Percentiles rank a stretch among this genome's conserved stretches.
These are phyloP conservation scores for Rhodotorula sp. DNA, from an alignment of 1,284 basidiomycete species.

Conservation along the genomic window DNA sequence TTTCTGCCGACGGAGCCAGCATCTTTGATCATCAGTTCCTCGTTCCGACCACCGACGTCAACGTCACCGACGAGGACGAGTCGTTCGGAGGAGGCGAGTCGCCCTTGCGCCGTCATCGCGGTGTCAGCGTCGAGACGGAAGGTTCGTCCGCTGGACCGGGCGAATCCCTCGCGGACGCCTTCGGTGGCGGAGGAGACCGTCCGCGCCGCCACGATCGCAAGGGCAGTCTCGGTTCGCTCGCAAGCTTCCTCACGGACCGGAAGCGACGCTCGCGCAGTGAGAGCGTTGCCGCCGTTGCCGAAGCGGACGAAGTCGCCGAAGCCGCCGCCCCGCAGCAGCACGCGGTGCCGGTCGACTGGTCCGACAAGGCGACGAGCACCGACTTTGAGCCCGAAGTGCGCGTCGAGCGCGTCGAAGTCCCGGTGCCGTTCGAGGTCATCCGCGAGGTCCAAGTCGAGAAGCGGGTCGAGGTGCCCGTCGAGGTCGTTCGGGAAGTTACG, in stretches of 20 bases:
- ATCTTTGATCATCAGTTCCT: slow-evolving; percentile 40
- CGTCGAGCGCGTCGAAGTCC: slow-evolving; percentile 41
- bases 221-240: slow-evolving; percentile 29
- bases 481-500: slow-evolving; percentile 9
- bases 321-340: neutral
- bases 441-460: slow-evolving; percentile 6
- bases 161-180: slow-evolving; percentile 26
- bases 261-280: slow-evolving; percentile 4
- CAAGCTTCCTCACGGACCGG: slow-evolving; percentile 14
- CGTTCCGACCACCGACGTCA: neutral
- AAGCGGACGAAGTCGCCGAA: neutral
- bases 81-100: slow-evolving; percentile 21
- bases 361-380: slow-evolving; percentile 35
- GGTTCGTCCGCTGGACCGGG: slow-evolving; percentile 52
- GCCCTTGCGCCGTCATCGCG: slow-evolving; percentile 9
- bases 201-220: slow-evolving; percentile 12
- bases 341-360: slow-evolving; percentile 21
- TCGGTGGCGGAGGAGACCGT: slow-evolving; percentile 9
- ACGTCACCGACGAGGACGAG: slow-evolving; percentile 13
- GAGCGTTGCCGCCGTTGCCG: slow-evolving; percentile 15
- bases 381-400: slow-evolving; percentile 53
- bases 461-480: slow-evolving; percentile 36
- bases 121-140: slow-evolving; percentile 3
- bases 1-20: slow-evolving; percentile 31
- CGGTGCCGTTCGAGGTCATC: slow-evolving; percentile 4